Evolutionary conservation across 2,329 filamentous ascomycete genomes (phyloP), one percentile per base, ranked within the genome.

Genomic region (Pseudogymnoascus destructans): DNA sequence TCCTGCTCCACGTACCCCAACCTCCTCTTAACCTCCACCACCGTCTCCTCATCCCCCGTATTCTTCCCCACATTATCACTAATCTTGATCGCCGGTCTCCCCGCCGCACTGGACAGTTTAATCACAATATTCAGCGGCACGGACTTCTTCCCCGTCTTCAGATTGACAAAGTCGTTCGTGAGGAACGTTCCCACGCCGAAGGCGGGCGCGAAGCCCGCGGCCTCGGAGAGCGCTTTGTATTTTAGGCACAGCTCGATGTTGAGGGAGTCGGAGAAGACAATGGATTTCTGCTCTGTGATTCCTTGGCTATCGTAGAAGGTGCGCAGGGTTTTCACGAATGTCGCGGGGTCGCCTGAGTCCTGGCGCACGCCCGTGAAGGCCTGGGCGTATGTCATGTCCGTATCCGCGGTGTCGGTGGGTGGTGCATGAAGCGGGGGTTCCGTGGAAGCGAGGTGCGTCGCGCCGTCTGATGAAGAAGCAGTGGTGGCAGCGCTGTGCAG

Each of bases 171-270:
- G 71, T 98, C 93, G 68, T 98, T 96, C 3, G 93, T 98, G 66
- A 98, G 79, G 72, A 89, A 97, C 0, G 93, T 98, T 3, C 93
- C 93, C 1, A 98, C 87, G 61, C 93, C 93, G 73, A 98, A 98
- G 0, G 86, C 87, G 10, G 92, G 86, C 61, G 84, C 80, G 71
- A 98, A 91, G 1, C 88, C 88, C 11, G 84, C 81, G 36, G 82
- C 79, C 64, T 96, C 89, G 0, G 91, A 86, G 25, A 89, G 79
- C 59, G 81, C 74, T 75, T 95, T 95, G 75, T 97, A 98, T 70
- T 95, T 82, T 55, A 97, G 76, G 68, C 92, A 96, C 58, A 85
- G 81, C 35, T 96, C 90, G 55, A 96, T 87, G 68, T 97, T 88
- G 59, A 98, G 75, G 4, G 91, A 95, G 71, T 98, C 93, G 0